A percentile compares a stretch with the other conserved stretches of the same genome.
Evolutionary conservation across 78 protist species (phyloP).

Genomic region (Anaeramoeba flamelloides): DNA sequence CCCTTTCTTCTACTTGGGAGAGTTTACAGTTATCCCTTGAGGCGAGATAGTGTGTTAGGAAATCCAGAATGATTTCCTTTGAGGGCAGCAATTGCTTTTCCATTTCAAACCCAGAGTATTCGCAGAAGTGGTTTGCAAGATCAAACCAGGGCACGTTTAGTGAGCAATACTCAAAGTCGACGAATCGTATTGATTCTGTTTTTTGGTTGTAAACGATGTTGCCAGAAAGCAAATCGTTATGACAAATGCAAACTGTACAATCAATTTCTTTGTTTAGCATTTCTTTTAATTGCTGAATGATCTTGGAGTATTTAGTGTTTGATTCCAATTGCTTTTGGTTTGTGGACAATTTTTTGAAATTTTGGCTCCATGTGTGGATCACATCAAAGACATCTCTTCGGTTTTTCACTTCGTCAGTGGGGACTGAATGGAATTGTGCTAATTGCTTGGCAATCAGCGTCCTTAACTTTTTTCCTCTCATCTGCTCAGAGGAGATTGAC

Average conservation of each 20-base stretch:
- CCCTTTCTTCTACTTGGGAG: background rate
- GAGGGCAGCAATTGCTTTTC: background rate
- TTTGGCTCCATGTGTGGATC: background rate
- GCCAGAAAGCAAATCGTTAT: background rate
- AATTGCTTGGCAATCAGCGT: background rate
- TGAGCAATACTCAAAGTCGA: background rate
- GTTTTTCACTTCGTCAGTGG: background rate
- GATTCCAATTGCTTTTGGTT: background rate
- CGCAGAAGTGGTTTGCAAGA: background rate
- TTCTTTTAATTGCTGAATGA: background rate
- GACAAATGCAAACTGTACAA: background rate
- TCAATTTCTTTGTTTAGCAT: background rate
- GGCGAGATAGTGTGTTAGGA: background rate
- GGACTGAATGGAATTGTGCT: background rate
- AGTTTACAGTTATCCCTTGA: background rate
- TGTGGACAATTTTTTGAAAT: background rate
- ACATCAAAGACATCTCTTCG: background rate
- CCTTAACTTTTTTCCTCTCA: background rate
- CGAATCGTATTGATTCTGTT: background rate
- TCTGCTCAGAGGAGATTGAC: background rate
- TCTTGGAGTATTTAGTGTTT: background rate
- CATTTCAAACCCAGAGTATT: background rate
- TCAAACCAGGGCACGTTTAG: background rate
- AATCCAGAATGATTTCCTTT: background rate
- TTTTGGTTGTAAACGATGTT: background rate